A percentile compares a stretch with the other conserved stretches of the same genome.
Conservation (phyloP, 2,329 filamentous ascomycete genomes). For the Epichloe typhina region DNA sequence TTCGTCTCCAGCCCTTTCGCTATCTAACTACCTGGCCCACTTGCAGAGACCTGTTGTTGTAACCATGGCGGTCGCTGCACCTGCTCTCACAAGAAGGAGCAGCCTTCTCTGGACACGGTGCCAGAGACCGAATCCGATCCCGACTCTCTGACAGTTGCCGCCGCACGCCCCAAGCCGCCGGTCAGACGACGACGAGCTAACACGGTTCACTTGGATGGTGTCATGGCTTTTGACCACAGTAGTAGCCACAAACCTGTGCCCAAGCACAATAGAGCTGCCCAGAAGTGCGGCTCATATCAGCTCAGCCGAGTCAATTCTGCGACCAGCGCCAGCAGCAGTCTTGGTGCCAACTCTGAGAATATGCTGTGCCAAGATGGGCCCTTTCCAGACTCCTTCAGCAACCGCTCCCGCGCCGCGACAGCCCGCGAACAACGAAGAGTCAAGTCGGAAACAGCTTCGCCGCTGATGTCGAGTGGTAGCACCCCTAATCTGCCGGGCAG, state of each 20-base stretch:
- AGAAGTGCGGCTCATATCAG: slow-evolving; percentile 50
- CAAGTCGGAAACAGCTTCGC: slow-evolving; percentile 50
- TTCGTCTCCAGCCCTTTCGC: slow-evolving; percentile 2
- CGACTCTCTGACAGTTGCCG: slow-evolving; percentile 19
- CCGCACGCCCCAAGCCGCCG: slow-evolving; percentile 27
- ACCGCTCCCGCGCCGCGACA: slow-evolving; percentile 23
- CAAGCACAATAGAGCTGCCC: slow-evolving; percentile 46
- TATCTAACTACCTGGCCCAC: slow-evolving; percentile 7
- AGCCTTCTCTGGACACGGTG: slow-evolving; percentile 45
- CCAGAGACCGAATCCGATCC: slow-evolving; percentile 49
- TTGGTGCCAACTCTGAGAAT: slow-evolving; percentile 30
- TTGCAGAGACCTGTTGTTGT: slow-evolving; percentile 52
- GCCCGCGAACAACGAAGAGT: slow-evolving; percentile 37
- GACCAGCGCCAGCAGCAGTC: slow-evolving; percentile 37
- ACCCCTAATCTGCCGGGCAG: slow-evolving; percentile 40
- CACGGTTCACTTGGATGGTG: slow-evolving; percentile 47
- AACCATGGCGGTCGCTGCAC: slow-evolving; percentile 56
- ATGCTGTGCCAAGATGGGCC: slow-evolving; percentile 25
- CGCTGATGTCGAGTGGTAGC: slow-evolving; percentile 35
- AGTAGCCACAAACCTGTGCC: slow-evolving; percentile 50
- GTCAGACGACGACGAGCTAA: slow-evolving; percentile 43
- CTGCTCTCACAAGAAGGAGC: slow-evolving; percentile 51
- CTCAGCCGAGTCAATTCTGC: slow-evolving; percentile 45
- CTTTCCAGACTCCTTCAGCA: slow-evolving; percentile 19
- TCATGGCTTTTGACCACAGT: slow-evolving; percentile 47